Base-by-base conservation (phyloP, 106 monocot genomes). In the Platanthera zijinensis region DNA sequence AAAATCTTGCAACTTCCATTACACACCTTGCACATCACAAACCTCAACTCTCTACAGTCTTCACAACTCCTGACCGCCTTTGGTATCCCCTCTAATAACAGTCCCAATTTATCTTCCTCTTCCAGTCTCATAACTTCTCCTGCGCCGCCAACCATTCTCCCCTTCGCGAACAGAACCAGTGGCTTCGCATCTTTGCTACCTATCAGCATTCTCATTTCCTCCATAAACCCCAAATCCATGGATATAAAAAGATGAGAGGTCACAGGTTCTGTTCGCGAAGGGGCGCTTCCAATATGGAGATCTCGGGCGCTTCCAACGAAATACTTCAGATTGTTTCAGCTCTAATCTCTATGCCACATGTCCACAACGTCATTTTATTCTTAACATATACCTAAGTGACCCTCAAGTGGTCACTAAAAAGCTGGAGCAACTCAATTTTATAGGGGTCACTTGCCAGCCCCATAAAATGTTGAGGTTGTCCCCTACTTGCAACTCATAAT, bases 221-320 rank as follows among this genome's bases (percentile, higher is more conserved):
- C 91, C 46, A 82, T 84, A 74, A 82, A 95, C 12, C 94, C 92
- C 19, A 90, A 88, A 66, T 95, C 95, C 92, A 96, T 96, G 18
- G 96, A 96, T 25, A 25, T 25, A 25, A 25, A 81, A 76, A 74
- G 85, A 84, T 19, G 83, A 70, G 50, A 88, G 71, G 59, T 84
- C 85, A 15, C 92, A 90, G 0, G 19, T 80, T 69, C 21, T 88
- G 71, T 92, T 95, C 52, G 88, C 90, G 48, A 88, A 90, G 80
- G 95, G 95, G 76, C 25, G 25, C 25, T 25, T 25, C 25, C 25
- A 25, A 25, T 25, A 25, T 25, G 25, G 25, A 25, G 25, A 25
- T 25, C 25, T 0, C 25, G 25, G 25, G 0, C 25, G 25, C 25
- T 25, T 25, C 25, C 25, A 25, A 25, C 0, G 25, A 25, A 25